Evolutionary conservation across 331 rosid species (phyloP), one percentile per base, ranked within the genome.

Genomic region (Acacia concinna): DNA sequence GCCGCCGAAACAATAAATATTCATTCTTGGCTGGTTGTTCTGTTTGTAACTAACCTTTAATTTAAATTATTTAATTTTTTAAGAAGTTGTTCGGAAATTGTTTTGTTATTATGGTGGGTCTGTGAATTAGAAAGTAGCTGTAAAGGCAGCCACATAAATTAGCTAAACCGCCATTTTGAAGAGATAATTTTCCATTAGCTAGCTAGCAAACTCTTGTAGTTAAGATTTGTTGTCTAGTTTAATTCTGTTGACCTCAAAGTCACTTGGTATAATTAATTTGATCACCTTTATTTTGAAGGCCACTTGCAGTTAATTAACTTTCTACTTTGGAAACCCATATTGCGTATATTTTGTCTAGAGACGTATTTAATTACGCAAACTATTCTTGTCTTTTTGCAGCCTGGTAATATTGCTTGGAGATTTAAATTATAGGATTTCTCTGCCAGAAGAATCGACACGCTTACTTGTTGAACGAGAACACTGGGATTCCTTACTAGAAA

Each of bases 321-420:
- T 66, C 72, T 38, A 34, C 8, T 38, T 73, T 23, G 10, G 10
- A 25, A 41, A 8, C 52, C 20, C 69, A 74, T 47, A 30, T 79
- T 75, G 74, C 31, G 37, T 43, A 21, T 73, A 57, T 80, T 79
- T 20, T 76, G 64, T 69, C 70, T 31, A 21, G 31, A 23, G 14
- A 56, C 63, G 32, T 56, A 56, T 56, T 43, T 13, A 49, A 25
- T 40, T 68, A 15, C 20, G 18, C 81, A 74, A 66, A 78, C 79
- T 57, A 34, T 18, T 40, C 30, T 78, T 51, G 51, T 65, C 59
- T 34, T 41, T 49, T 14, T 84, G 86, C 89, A 93, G 97, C 30
- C 84, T 83, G 34, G 93, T 93, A 27, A 85, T 93, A 27, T 82
- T 91, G 79, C 89, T 93, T 75, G 97, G 97, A 68, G 97, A 93